Evolutionary conservation across 306 rosid species (phyloP).

Genomic region (Inga leiocalycina): DNA sequence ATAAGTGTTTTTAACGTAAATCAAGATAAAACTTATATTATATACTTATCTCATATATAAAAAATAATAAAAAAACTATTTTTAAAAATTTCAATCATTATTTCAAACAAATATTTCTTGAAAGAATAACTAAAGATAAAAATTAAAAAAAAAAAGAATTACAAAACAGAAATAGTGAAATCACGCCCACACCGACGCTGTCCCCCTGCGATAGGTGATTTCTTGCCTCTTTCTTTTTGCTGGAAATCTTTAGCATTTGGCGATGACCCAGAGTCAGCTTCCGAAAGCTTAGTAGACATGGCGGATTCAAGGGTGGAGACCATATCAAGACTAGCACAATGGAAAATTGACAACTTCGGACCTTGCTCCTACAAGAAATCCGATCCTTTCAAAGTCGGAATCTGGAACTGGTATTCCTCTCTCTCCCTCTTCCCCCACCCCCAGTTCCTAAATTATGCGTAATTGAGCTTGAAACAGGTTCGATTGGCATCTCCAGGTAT

Average conservation of each 20-base stretch:
- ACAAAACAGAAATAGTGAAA: no score
- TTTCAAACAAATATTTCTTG: no score
- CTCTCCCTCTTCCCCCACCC: neutral
- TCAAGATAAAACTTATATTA: no score
- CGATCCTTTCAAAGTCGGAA: slow-evolving; percentile 81
- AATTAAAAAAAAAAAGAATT: no score
- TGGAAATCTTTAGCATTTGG: neutral
- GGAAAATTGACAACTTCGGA: slow-evolving; percentile 83
- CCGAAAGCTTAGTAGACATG: slow-evolving; percentile 34
- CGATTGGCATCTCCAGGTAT: slow-evolving; percentile 43
- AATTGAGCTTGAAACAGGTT: slow-evolving; percentile 1
- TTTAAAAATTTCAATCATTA: no score
- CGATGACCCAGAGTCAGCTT: neutral
- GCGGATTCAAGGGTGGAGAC: slow-evolving; percentile 71
- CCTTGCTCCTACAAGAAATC: slow-evolving; percentile 69
- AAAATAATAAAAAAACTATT: no score
- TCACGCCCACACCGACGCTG: no score
- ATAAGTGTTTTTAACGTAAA: no score
- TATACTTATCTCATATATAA: no score
- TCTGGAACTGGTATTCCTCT: slow-evolving; percentile 78
- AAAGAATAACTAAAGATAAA: no score
- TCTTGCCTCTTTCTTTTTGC: neutral
- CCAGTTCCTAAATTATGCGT: neutral
- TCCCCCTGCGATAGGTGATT: neutral
- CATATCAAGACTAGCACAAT: slow-evolving; percentile 74